Conservation (phyloP, 495 filamentous ascomycete genomes). For the Penicillium malachiteum region DNA sequence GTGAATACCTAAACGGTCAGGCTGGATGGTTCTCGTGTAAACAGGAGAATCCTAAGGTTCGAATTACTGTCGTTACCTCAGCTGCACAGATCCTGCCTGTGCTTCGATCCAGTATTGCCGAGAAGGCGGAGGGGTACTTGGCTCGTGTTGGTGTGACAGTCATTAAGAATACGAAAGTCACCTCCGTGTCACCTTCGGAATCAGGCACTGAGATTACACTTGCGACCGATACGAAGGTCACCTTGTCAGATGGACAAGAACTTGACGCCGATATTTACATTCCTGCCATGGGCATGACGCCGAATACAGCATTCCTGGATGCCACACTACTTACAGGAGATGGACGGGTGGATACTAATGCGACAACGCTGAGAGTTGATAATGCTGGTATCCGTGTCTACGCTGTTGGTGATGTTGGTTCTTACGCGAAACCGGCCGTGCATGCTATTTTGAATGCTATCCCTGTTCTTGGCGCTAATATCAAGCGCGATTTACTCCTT, state of each 20-base stretch:
- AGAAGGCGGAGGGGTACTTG: constrained; percentile 42
- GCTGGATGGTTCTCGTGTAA: constrained; percentile 28
- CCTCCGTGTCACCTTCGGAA: constrained; percentile 13
- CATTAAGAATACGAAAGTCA: constrained; percentile 35
- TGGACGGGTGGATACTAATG: constrained; percentile 43
- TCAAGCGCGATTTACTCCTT: constrained; percentile 40
- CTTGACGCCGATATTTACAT: constrained; percentile 49
- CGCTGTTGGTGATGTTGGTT: constrained; percentile 42
- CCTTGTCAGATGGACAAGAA: constrained; percentile 34
- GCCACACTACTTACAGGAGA: constrained; percentile 29
- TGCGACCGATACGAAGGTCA: constrained; percentile 25
- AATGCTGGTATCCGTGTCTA: constrained; percentile 48
- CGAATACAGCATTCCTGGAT: constrained; percentile 46
- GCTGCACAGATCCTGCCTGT: constrained; percentile 44
- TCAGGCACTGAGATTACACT: constrained; percentile 26
- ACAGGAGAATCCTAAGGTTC: constrained; percentile 33
- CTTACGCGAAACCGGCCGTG: constrained; percentile 32
- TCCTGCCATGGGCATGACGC: constrained; percentile 43
- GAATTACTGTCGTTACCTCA: constrained; percentile 44
- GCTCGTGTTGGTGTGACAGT: constrained; percentile 44
- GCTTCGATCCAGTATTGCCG: constrained; percentile 34
- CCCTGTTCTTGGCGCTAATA: constrained; percentile 43
- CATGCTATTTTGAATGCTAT: constrained; percentile 38
- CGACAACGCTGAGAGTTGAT: constrained; percentile 46
- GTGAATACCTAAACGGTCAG: constrained; percentile 48